Conservation (phyloP, 257 asterid species). For the Plantago ovata region DNA sequence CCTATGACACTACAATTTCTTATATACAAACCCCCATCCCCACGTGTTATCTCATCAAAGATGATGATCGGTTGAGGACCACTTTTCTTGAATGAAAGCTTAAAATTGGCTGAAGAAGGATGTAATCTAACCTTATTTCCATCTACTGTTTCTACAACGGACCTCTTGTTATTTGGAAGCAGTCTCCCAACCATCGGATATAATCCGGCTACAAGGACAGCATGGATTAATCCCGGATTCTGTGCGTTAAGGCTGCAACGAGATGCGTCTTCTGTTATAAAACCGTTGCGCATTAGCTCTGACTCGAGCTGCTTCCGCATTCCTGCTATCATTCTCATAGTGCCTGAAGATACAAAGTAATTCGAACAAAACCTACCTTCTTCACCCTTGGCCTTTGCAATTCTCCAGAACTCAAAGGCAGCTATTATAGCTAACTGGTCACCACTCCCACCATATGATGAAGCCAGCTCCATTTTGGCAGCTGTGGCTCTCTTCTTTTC, state of each 20-base stretch:
- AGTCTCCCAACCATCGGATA: conserved; percentile 89
- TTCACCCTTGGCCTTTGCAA: conserved; percentile 59
- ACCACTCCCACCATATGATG: conserved; percentile 68
- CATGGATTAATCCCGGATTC: conserved; percentile 77
- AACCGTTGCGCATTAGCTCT: conserved; percentile 58
- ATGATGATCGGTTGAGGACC: conserved; percentile 44
- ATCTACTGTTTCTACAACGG: conserved; percentile 56
- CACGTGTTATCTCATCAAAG: conserved; percentile 86
- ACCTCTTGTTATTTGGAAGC: conserved; percentile 46
- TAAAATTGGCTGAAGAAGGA: conserved; percentile 52
- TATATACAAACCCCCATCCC: conserved; percentile 74
- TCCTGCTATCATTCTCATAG: conserved; percentile 66
- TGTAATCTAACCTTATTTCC: conserved; percentile 81
- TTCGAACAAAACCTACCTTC: conserved; percentile 57
- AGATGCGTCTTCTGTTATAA: conserved; percentile 53
- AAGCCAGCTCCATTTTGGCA: conserved; percentile 73
- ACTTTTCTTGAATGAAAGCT: conserved; percentile 31
- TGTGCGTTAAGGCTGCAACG: conserved; percentile 60
- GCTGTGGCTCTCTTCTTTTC: conserved; percentile 68
- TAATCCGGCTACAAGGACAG: conserved; percentile 74
- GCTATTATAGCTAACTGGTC: conserved; percentile 89
- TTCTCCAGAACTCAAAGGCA: conserved; percentile 84
- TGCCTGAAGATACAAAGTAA: conserved; percentile 57
- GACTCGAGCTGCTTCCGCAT: conserved; percentile 70
- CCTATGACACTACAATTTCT: conserved; percentile 70